Conservation (phyloP, 176 grass and related monocot genomes). For the Otatea glauca region DNA sequence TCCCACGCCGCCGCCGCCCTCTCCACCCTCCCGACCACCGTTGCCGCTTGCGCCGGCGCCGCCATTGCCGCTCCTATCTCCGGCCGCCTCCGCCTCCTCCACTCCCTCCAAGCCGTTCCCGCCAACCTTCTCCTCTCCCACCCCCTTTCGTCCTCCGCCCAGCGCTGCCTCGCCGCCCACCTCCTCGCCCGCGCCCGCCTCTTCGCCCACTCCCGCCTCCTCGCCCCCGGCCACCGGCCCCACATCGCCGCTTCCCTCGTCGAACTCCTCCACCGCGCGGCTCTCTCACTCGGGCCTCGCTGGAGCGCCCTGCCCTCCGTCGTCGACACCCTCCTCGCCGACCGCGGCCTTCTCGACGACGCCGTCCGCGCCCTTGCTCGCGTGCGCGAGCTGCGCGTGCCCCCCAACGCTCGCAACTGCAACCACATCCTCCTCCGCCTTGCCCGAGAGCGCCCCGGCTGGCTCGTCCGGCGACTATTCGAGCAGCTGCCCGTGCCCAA, state of each 20-base stretch:
- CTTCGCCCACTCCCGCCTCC: constrained; percentile 48
- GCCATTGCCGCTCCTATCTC: constrained; percentile 36
- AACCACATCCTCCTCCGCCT: constrained; percentile 86
- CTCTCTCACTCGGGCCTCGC: constrained; percentile 35
- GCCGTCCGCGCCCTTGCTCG: constrained; percentile 60
- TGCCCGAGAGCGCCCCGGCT: constrained; percentile 40
- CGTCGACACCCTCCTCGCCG: constrained; percentile 53
- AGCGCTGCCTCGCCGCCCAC: constrained; percentile 56
- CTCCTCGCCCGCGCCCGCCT: constrained; percentile 54
- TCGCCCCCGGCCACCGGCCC: constrained; percentile 23
- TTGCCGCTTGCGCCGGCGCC: neutral
- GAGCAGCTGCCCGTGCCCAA: constrained; percentile 60
- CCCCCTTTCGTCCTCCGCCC: constrained; percentile 51
- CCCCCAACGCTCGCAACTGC: constrained; percentile 81
- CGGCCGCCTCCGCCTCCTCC: constrained; percentile 45
- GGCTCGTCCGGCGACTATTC: constrained; percentile 59
- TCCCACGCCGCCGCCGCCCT: neutral
- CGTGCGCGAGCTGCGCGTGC: constrained; percentile 60
- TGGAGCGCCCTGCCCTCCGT: constrained; percentile 51
- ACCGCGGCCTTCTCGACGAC: constrained; percentile 53
- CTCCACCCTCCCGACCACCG: neutral
- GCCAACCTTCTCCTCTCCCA: constrained; percentile 47
- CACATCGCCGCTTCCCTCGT: constrained; percentile 54
- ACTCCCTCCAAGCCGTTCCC: constrained; percentile 39
- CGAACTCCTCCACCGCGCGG: constrained; percentile 52